These are phyloP conservation scores for Lactarius indigo DNA, from an alignment of 768 basidiomycete genomes.

Conservation along the genomic window DNA sequence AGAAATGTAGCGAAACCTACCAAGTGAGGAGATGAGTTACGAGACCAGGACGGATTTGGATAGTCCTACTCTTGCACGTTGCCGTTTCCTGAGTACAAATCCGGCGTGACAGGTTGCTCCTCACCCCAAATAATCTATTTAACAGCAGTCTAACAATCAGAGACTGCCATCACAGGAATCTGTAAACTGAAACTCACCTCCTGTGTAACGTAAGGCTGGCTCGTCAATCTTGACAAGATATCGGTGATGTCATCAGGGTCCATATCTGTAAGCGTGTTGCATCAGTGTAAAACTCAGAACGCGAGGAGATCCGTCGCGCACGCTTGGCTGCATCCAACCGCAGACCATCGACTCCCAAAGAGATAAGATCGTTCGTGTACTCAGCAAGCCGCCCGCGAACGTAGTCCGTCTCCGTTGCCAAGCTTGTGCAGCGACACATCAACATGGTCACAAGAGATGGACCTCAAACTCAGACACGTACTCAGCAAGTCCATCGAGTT, in stretches of 20 bases:
- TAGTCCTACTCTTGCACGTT: conserved; percentile 58
- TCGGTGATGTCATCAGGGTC: conserved; percentile 48
- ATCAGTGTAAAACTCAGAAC: neutral
- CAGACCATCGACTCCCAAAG: conserved; percentile 59
- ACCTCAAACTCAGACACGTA: conserved; percentile 25
- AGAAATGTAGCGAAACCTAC: conserved; percentile 55
- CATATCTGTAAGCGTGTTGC: conserved; percentile 44
- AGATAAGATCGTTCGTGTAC: conserved; percentile 59
- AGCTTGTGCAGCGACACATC: conserved; percentile 35
- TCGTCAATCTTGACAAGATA: conserved; percentile 45
- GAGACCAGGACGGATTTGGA: neutral
- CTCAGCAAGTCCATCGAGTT: conserved; percentile 40
- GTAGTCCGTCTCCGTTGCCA: conserved; percentile 60
- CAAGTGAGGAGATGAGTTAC: too few relatives aligned
- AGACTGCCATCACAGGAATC: neutral
- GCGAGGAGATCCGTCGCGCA: conserved; percentile 28
- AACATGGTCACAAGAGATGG: neutral
- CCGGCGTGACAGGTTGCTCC: conserved; percentile 52
- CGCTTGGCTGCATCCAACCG: conserved; percentile 66
- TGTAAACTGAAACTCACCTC: conserved; percentile 37
- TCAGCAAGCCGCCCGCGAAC: conserved; percentile 52
- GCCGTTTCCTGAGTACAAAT: conserved; percentile 53
- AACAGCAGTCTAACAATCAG: neutral
- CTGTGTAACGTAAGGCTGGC: conserved; percentile 56
- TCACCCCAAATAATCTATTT: conserved; percentile 37